phyloP scores from a whole-genome alignment of 805 yeast genomes.

The Nakazawaea wickerhamii region DNA sequence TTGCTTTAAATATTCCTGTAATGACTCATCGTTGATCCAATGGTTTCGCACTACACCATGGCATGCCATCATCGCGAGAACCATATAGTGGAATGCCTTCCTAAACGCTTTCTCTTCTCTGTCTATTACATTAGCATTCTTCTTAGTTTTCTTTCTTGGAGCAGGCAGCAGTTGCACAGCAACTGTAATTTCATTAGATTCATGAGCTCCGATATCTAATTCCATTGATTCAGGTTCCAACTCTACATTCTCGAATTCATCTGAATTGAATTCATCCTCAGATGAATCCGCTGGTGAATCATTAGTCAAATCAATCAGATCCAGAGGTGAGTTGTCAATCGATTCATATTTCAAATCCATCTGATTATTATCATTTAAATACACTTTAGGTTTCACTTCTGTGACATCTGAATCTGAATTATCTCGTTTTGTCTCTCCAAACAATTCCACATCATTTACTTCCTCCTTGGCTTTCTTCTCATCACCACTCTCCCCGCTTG shows the following conservation, averaged over 20 bases:
- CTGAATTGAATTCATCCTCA: constrained; percentile 31
- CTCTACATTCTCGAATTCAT: constrained; percentile 36
- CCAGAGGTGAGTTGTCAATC: neutral
- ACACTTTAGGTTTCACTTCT: constrained; percentile 17
- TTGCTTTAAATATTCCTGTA: constrained; percentile 36
- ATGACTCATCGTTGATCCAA: constrained; percentile 57
- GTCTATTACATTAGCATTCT: constrained; percentile 31
- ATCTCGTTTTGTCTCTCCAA: constrained; percentile 2
- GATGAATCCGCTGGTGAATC: constrained; percentile 13
- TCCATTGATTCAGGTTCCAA: constrained; percentile 27
- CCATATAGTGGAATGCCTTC: constrained; percentile 49
- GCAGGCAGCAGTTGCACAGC: constrained; percentile 16
- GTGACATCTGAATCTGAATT: constrained; percentile 10
- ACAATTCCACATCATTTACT: neutral
- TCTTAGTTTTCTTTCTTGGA: constrained; percentile 19
- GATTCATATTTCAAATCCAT: constrained; percentile 12
- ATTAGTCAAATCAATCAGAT: neutral
- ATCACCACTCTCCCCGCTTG: neutral
- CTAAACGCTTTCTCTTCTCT: constrained; percentile 54
- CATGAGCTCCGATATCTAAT: constrained; percentile 17
- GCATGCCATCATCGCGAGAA: constrained; percentile 51
- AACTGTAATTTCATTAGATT: constrained; percentile 12
- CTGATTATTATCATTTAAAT: constrained; percentile 15
- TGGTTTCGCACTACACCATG: constrained; percentile 67
- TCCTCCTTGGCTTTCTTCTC: neutral